Evolutionary conservation across 306 rosid species (phyloP), one percentile per base, ranked within the genome.

Genomic region (Cicer chorassanicum): DNA sequence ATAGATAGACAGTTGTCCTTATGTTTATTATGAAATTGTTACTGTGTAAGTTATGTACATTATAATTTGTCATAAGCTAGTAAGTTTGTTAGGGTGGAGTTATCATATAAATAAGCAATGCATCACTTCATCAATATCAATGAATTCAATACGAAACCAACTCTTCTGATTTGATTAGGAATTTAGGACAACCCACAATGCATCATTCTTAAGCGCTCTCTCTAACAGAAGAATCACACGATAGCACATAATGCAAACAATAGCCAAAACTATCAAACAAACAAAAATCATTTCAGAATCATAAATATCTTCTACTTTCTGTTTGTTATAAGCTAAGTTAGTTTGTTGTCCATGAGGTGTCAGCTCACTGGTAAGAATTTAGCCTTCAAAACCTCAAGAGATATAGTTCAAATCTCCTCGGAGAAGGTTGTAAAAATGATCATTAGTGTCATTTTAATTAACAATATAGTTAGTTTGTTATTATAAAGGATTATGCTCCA

Each of bases 261-360:
- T 10, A 34, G 10, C 59, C 9, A 64, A 62, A 56, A 29, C 40
- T 46, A 59, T 16, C 39, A 62, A 72, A 18, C 55, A 18, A 15
- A 44, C 41, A 70, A 78, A 64, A 71, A 29, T 18, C 56, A 36
- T 7, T 56, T 21, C 6, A 64, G 40, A 70, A 34, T 59, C 21
- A 11, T 34, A 67, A 12, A 64, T 68, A 60, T 5, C 72, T 72
- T 49, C 38, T 29, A 29, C 34, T 29, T 29, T 3, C 34, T 29
- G 34, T 29, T 29, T 29, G 34, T 29, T 29, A 29, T 29, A 29
- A 29, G 34, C 34, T 29, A 29, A 29, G 4, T 29, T 29, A 29
- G 34, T 29, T 29, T 29, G 34, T 29, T 29, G 34, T 29, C 34
- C 34, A 29, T 29, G 34, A 29, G 34, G 34, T 29, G 34, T 29